Percentiles rank a stretch among this genome's conserved stretches.
These are phyloP conservation scores for Neonectria faginata DNA, from an alignment of 2,329 filamentous ascomycete species.

Conservation along the genomic window DNA sequence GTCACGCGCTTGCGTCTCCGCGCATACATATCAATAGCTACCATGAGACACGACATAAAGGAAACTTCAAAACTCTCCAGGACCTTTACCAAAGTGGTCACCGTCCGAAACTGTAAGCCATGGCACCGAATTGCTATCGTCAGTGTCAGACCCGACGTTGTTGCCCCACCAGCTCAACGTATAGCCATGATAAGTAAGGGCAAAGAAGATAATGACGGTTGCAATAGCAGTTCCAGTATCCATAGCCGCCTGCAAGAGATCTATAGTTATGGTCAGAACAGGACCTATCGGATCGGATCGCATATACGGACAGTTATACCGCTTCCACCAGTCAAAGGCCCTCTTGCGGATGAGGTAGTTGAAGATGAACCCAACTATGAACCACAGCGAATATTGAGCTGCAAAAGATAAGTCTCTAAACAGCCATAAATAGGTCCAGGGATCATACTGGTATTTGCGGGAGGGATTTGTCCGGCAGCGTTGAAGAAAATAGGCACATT, in stretches of 20 bases:
- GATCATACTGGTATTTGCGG: constrained; percentile 15
- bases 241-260: constrained; percentile 19
- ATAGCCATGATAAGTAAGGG: constrained; percentile 17
- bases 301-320: constrained; percentile 16
- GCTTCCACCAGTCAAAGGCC: constrained; percentile 28
- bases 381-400: constrained; percentile 29
- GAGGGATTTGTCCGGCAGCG: constrained; percentile 25
- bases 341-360: constrained; percentile 22
- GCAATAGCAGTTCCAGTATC: constrained; percentile 25
- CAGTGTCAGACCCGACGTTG: constrained; percentile 19
- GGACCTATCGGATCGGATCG: not conserved
- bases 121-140: constrained; percentile 20
- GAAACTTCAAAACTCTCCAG: constrained; percentile 6
- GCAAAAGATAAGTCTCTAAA: not conserved
- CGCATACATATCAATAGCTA: no score
- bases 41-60: no score
- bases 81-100: constrained; percentile 14
- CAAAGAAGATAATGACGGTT: constrained; percentile 24
- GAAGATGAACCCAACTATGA: constrained; percentile 24
- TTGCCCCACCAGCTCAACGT: constrained; percentile 28
- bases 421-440: rapidly evolving
- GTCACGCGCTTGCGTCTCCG: no score
- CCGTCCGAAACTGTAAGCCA: constrained; percentile 24
- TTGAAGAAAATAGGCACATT: constrained; percentile 29
- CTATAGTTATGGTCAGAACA: not conserved